Conservation (phyloP, 768 basidiomycete species). For the Mycena vulgaris region DNA sequence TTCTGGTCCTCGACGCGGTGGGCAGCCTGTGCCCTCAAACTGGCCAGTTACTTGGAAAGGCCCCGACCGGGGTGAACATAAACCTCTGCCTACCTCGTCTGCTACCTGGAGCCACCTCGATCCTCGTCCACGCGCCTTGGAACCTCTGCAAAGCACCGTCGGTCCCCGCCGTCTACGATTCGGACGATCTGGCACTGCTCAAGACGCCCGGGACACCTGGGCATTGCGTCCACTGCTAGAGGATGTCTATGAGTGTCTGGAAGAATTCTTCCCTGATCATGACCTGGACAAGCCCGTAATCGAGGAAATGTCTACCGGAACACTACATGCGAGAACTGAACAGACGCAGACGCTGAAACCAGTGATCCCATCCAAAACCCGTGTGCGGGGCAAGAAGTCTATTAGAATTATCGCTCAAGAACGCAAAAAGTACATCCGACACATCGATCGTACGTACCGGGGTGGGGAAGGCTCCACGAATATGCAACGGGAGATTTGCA, state of each 20-base stretch:
- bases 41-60: slow-evolving; percentile 70
- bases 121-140: too few species aligned
- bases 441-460: slow-evolving; percentile 77
- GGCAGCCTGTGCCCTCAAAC: slow-evolving; percentile 61
- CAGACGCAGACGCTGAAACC: slow-evolving; percentile 59
- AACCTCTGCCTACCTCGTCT: too few species aligned
- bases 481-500: slow-evolving; percentile 84
- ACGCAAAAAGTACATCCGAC: slow-evolving; percentile 82
- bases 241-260: slow-evolving; percentile 92
- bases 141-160: too few species aligned
- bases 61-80: slow-evolving; percentile 56
- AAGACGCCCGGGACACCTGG: slow-evolving; percentile 83
- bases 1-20: too few species aligned
- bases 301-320: slow-evolving; percentile 85
- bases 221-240: slow-evolving; percentile 92
- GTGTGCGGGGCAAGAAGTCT: slow-evolving; percentile 84
- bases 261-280: slow-evolving; percentile 96
- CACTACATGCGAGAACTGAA: slow-evolving; percentile 81
- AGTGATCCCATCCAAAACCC: slow-evolving; percentile 52
- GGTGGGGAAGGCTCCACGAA: slow-evolving; percentile 57
- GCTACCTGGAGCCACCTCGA: too few species aligned
- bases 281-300: slow-evolving; percentile 97
- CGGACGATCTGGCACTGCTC: too few species aligned
- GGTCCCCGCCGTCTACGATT: too few species aligned
- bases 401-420: slow-evolving; percentile 94